phyloP scores from a whole-genome alignment of 306 rosid genomes.

The Ammopiptanthus mongolicus region DNA sequence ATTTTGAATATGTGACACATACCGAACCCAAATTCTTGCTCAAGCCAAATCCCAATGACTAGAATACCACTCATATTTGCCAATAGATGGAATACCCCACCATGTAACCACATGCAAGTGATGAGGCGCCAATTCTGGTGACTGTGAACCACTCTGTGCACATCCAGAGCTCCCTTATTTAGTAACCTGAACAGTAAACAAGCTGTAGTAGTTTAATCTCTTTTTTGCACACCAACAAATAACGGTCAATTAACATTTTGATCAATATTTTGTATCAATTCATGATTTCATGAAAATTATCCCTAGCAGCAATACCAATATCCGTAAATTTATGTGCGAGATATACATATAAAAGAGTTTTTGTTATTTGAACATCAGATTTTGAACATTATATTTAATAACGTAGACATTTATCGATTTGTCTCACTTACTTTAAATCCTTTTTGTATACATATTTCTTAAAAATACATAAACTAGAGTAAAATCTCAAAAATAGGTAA shows the following conservation, averaged over 20 bases:
- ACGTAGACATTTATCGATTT: too few species aligned
- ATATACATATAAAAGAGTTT: too few species aligned
- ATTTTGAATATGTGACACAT: background rate
- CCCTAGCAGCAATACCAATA: background rate
- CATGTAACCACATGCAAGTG: conserved; percentile 78
- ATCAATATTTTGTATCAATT: background rate
- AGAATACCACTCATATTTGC: conserved; percentile 72
- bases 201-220: background rate
- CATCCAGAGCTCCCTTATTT: conserved; percentile 73
- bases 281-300: background rate
- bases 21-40: conserved; percentile 23
- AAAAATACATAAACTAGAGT: too few species aligned
- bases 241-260: background rate
- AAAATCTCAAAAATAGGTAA: too few species aligned
- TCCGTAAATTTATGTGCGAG: too few species aligned
- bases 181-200: conserved; percentile 43
- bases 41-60: conserved; percentile 14
- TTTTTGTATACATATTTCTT: too few species aligned
- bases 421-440: too few species aligned
- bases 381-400: too few species aligned
- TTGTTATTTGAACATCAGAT: too few species aligned
- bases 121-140: conserved; percentile 77
- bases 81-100: conserved; percentile 65
- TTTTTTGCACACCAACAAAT: background rate
- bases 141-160: conserved; percentile 40